A percentile compares a stretch with the other conserved stretches of the same genome.
Conservation (phyloP, 2,329 filamentous ascomycete genomes). For the Trichophyton schoenleinii region DNA sequence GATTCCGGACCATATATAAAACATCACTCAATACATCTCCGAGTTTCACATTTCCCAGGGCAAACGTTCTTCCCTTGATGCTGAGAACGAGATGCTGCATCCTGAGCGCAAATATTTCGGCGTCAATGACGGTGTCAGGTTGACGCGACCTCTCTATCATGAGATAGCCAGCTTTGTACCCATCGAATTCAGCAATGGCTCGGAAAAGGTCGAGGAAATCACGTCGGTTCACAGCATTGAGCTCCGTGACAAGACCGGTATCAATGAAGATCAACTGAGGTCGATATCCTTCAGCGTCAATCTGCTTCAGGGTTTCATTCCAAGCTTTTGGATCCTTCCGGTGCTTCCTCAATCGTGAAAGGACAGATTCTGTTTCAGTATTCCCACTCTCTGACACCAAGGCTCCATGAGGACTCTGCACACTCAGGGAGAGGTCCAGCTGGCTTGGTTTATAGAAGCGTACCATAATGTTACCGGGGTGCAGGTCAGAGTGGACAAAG, state of each 20-base stretch:
- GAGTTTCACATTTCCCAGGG: conserved; percentile 87
- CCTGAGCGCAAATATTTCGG: conserved; percentile 82
- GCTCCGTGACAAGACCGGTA: conserved; percentile 84
- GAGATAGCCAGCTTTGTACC: conserved; percentile 82
- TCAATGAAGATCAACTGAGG: conserved; percentile 97
- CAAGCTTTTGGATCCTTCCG: conserved; percentile 57
- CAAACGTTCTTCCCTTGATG: conserved; percentile 82
- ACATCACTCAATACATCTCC: conserved; percentile 89
- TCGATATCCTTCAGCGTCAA: conserved; percentile 78
- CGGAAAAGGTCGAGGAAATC: conserved; percentile 97
- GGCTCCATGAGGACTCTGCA: conserved; percentile 15
- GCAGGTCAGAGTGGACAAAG: conserved; percentile 90
- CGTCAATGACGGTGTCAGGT: conserved; percentile 75
- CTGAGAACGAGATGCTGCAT: conserved; percentile 93
- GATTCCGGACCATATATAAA: conserved; percentile 74
- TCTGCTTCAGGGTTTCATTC: conserved; percentile 58
- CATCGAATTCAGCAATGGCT: conserved; percentile 90
- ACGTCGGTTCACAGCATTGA: conserved; percentile 69
- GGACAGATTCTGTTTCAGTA: conserved; percentile 65
- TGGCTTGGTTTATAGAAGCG: conserved; percentile 81
- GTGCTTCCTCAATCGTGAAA: conserved; percentile 65
- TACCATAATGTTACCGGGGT: conserved; percentile 98
- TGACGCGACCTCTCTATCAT: conserved; percentile 95
- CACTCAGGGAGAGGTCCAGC: conserved; percentile 49
- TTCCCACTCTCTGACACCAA: conserved; percentile 17